These are phyloP conservation scores for Taphrina wiesneri DNA, from an alignment of 1,139 yeast genomes.

Conservation along the genomic window DNA sequence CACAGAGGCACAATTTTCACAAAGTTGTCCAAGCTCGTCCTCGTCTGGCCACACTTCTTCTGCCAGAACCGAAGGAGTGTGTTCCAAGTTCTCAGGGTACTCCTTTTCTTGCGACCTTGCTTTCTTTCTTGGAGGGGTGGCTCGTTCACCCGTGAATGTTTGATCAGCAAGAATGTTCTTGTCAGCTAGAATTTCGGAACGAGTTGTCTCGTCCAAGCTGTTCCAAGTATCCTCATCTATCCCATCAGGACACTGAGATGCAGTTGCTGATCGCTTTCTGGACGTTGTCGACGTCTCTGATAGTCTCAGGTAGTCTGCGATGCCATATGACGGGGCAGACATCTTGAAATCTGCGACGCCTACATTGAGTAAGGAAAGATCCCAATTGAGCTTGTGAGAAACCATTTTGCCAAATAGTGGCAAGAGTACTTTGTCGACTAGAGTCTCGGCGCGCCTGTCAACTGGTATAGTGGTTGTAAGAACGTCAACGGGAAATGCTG, in stretches of 20 bases:
- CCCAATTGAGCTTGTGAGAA: constrained; percentile 12
- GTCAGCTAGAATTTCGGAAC: constrained; percentile 1
- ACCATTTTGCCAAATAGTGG: constrained; percentile 32
- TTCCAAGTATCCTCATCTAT: constrained; percentile 18
- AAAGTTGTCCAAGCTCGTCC: constrained; percentile 7
- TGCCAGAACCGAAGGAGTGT: neutral
- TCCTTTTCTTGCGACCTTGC: neutral
- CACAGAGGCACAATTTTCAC: constrained; percentile 22
- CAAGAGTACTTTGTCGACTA: constrained; percentile 30
- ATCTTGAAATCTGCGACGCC: constrained; percentile 35
- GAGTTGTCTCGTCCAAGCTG: constrained; percentile 7
- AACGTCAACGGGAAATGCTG: constrained; percentile 28
- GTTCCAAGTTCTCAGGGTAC: neutral
- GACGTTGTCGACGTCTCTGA: neutral
- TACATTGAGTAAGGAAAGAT: constrained; percentile 33
- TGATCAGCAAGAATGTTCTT: neutral
- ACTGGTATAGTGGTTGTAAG: neutral
- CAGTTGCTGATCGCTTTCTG: neutral
- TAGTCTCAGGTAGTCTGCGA: constrained; percentile 7
- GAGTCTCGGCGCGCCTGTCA: constrained; percentile 8
- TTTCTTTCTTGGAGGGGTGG: neutral
- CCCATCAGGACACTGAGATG: constrained; percentile 8
- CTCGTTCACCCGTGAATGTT: neutral
- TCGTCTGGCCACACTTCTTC: constrained; percentile 22
- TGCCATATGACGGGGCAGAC: constrained; percentile 4